These are phyloP conservation scores for Pharnaceum exiguum DNA, from an alignment of 148 eudicot species.

Conservation along the genomic window DNA sequence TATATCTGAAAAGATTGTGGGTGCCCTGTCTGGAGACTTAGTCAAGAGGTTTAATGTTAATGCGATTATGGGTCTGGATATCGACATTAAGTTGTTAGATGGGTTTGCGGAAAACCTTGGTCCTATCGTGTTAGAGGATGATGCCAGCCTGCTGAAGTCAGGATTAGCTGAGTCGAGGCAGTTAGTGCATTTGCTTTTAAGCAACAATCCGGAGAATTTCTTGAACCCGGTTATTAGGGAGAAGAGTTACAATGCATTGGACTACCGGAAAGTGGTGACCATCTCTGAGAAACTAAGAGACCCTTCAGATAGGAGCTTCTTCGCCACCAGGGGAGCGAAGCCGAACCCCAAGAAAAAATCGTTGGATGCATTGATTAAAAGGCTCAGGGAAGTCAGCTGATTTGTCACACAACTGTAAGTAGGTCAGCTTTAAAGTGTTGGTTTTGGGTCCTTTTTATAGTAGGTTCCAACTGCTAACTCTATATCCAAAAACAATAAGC, in stretches of 20 bases:
- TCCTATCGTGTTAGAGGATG: slow-evolving; percentile 60
- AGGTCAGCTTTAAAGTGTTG: slow-evolving; percentile 22
- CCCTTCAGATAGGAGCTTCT: slow-evolving; percentile 78
- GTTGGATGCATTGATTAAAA: slow-evolving; percentile 74
- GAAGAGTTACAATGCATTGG: slow-evolving; percentile 79
- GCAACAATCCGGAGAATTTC: slow-evolving; percentile 87
- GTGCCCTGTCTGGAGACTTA: slow-evolving; percentile 66
- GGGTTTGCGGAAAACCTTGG: slow-evolving; percentile 79
- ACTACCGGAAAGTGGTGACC: slow-evolving; percentile 74
- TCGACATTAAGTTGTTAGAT: slow-evolving; percentile 67
- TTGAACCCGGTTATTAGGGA: slow-evolving; percentile 89
- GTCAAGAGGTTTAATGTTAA: slow-evolving; percentile 78
- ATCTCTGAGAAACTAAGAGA: slow-evolving; percentile 87
- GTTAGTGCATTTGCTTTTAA: slow-evolving; percentile 72
- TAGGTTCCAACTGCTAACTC: slow-evolving; percentile 28
- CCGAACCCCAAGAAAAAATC: slow-evolving; percentile 90
- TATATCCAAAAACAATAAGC: slow-evolving; percentile 9
- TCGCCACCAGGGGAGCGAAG: slow-evolving; percentile 70
- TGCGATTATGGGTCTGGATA: slow-evolving; percentile 78
- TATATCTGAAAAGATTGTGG: slow-evolving; percentile 77
- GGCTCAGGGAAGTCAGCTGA: slow-evolving; percentile 90
- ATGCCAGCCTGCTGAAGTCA: slow-evolving; percentile 55
- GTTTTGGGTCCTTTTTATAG: slow-evolving; percentile 20
- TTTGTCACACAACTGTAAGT: slow-evolving; percentile 31
- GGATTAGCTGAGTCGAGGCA: slow-evolving; percentile 81